phyloP scores from a whole-genome alignment of 139 green algal species.

The Chlamydomonas incerta region DNA sequence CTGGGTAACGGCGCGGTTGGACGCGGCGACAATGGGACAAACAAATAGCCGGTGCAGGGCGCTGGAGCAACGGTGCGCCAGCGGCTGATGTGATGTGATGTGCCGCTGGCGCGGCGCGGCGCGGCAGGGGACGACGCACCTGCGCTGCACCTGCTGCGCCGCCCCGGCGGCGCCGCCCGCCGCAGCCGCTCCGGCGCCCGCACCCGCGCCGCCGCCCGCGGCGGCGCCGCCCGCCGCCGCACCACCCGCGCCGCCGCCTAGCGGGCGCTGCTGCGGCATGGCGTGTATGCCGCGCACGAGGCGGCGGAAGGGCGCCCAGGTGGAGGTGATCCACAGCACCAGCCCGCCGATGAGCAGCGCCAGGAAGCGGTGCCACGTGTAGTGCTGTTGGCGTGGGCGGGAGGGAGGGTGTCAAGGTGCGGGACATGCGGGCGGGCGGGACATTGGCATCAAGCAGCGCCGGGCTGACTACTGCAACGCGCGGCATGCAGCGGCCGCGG shows the following conservation, averaged over 20 bases:
- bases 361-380: slow-evolving; percentile 73
- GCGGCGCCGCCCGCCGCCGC: neutral
- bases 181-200: neutral
- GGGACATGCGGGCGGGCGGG: neutral
- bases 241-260: neutral
- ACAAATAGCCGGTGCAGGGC: too few species aligned
- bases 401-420: too few species aligned
- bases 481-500: too few species aligned
- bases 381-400: slow-evolving; percentile 65
- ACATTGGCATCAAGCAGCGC: too few species aligned
- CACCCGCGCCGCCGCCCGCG: slow-evolving; percentile 9
- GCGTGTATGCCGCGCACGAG: slow-evolving; percentile 46
- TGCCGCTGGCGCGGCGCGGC: too few species aligned
- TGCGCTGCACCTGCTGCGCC: slow-evolving; percentile 3
- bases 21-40: too few species aligned
- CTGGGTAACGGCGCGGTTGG: too few species aligned
- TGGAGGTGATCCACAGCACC: slow-evolving; percentile 68
- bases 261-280: slow-evolving; percentile 11
- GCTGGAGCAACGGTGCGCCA: too few species aligned
- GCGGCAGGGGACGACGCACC: neutral
- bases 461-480: too few species aligned
- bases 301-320: slow-evolving; percentile 64
- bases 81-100: too few species aligned
- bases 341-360: slow-evolving; percentile 61
- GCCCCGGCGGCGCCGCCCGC: neutral